Conservation (phyloP, 495 filamentous ascomycete genomes). For the Aspergillus homomorphus region DNA sequence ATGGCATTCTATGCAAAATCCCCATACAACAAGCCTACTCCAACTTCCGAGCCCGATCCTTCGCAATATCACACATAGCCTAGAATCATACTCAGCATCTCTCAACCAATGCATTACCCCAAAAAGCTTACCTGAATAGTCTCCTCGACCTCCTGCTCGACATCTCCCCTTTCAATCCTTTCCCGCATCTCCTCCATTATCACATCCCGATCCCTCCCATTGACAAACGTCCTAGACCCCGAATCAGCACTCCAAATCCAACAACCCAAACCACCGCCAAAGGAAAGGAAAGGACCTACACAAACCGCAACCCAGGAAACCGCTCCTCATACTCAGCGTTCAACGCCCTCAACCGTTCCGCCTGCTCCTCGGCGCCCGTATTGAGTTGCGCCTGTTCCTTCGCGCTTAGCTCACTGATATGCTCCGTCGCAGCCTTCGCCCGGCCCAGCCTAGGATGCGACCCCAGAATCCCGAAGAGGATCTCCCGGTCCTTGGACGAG, state of each 20-base stretch:
- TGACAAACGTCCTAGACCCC: constrained; percentile 68
- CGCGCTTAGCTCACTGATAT: constrained; percentile 62
- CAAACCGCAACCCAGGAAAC: constrained; percentile 82
- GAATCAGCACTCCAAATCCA: background rate
- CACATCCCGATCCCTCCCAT: constrained; percentile 64
- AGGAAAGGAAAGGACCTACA: constrained; percentile 48
- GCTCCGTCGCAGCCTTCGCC: constrained; percentile 48
- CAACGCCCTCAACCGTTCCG: constrained; percentile 41
- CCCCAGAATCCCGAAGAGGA: constrained; percentile 66
- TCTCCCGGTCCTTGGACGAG: constrained; percentile 46
- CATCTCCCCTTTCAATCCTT: constrained; percentile 66
- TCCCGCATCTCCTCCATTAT: constrained; percentile 81
- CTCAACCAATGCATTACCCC: background rate
- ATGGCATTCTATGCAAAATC: background rate
- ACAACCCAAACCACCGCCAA: background rate
- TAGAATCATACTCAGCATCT: constrained; percentile 21
- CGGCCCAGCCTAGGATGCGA: constrained; percentile 82
- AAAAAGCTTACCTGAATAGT: constrained; percentile 61
- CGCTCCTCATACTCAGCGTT: constrained; percentile 75
- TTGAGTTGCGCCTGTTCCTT: constrained; percentile 76
- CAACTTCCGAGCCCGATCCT: constrained; percentile 54
- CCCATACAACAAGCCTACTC: constrained; percentile 4
- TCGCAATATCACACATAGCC: constrained; percentile 71
- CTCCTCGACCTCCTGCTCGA: constrained; percentile 63
- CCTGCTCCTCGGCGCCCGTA: constrained; percentile 51